Evolutionary conservation across 305 asterid genomes (phyloP).

Genomic region (Galium porrigens): DNA sequence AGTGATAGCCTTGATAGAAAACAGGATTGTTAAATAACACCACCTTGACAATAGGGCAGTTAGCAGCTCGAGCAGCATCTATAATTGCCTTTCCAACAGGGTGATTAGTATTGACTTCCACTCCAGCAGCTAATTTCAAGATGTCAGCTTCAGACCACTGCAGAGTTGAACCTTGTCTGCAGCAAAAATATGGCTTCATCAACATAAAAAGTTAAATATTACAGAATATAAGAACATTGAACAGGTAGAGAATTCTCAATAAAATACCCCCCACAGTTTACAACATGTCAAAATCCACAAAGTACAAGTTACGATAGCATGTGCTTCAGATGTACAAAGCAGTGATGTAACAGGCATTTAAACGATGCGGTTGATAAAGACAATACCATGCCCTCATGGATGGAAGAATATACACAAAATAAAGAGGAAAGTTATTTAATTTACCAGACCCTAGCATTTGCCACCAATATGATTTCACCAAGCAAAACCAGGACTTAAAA

Average conservation of each 20-base stretch:
- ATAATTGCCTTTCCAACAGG: conserved; percentile 95
- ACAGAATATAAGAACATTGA: background rate
- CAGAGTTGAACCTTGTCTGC: conserved; percentile 42
- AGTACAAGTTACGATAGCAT: background rate
- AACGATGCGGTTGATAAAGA: background rate
- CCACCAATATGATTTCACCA: background rate
- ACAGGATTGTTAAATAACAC: conserved; percentile 4
- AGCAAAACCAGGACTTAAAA: conserved; percentile 1
- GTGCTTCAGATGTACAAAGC: conserved; percentile 1
- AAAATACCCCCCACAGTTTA: background rate
- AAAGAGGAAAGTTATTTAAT: background rate
- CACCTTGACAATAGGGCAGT: conserved; percentile 54
- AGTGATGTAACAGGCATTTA: background rate
- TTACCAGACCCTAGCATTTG: background rate
- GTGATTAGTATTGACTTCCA: conserved; percentile 82
- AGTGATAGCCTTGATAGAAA: background rate
- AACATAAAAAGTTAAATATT: conserved; percentile 6
- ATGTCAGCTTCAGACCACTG: conserved; percentile 73
- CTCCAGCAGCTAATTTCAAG: conserved; percentile 81
- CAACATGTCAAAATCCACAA: background rate
- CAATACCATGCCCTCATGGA: background rate
- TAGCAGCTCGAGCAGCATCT: conserved; percentile 56
- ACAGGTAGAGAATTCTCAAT: background rate
- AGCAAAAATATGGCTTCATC: conserved; percentile 19
- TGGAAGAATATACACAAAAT: background rate